phyloP scores from a whole-genome alignment of 2,329 filamentous ascomycete species.

The Parascedosporium putredinis region DNA sequence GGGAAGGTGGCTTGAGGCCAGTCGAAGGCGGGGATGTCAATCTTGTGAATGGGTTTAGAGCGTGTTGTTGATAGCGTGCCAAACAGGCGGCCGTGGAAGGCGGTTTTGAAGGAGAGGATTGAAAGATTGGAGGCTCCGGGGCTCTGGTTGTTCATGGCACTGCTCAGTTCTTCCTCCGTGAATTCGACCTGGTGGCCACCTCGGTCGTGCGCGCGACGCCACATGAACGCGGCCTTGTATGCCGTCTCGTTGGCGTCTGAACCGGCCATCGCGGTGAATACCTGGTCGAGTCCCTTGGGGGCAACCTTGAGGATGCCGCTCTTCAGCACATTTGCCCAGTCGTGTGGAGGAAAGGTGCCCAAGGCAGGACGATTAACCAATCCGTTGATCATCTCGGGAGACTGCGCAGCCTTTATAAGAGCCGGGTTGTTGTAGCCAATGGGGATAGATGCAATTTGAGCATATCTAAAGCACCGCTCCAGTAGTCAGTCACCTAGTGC shows the following conservation, averaged over 20 bases:
- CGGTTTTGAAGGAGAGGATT: conserved; percentile 68
- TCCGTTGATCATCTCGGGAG: conserved; percentile 61
- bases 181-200: conserved; percentile 61
- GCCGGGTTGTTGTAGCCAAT: conserved; percentile 73
- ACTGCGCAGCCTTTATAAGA: conserved; percentile 53
- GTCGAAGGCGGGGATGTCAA: conserved; percentile 80
- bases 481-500: too few species aligned
- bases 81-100: conserved; percentile 74
- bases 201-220: conserved; percentile 60
- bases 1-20: conserved; percentile 81
- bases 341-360: conserved; percentile 68
- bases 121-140: conserved; percentile 66
- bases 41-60: conserved; percentile 75
- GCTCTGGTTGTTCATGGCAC: conserved; percentile 60
- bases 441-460: conserved; percentile 76
- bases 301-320: conserved; percentile 63
- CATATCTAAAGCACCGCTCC: conserved; percentile 44
- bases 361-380: conserved; percentile 71
- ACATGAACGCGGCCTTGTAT: conserved; percentile 83
- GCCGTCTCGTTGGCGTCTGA: conserved; percentile 79
- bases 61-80: conserved; percentile 69
- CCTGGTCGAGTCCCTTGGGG: conserved; percentile 64
- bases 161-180: conserved; percentile 55
- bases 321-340: conserved; percentile 63
- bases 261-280: conserved; percentile 70